phyloP scores from a whole-genome alignment of 1,139 yeast genomes.

The Hanseniaspora gamundiae region DNA sequence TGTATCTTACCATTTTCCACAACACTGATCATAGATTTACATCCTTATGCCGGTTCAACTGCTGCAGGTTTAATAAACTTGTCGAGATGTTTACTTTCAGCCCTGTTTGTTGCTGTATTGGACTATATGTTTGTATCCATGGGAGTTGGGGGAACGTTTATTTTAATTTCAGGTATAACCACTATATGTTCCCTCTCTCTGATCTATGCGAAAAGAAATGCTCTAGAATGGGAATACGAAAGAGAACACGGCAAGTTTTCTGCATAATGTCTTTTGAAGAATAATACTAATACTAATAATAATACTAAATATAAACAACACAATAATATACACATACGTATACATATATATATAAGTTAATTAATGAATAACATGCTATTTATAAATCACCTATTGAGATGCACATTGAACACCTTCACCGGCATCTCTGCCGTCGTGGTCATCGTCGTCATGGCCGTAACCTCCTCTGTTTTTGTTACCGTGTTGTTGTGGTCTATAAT shows the following conservation, averaged over 20 bases:
- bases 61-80: slow-evolving; percentile 51
- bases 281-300: no score
- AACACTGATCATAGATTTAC: slow-evolving; percentile 49
- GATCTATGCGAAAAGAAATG: not conserved
- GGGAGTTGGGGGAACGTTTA: slow-evolving; percentile 33
- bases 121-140: slow-evolving; percentile 40
- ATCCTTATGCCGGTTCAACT: slow-evolving; percentile 47
- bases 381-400: slow-evolving; percentile 37
- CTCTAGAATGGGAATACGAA: not conserved
- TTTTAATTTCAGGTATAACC: slow-evolving; percentile 1
- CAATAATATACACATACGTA: not conserved
- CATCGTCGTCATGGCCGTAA: slow-evolving; percentile 50
- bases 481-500: slow-evolving; percentile 51
- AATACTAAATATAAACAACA: not conserved
- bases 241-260: not conserved
- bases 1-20: slow-evolving; percentile 38
- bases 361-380: not conserved
- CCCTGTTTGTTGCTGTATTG: slow-evolving; percentile 51
- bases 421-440: slow-evolving; percentile 45
- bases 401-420: slow-evolving; percentile 85
- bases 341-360: not conserved
- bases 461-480: slow-evolving; percentile 34
- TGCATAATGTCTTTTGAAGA: no score
- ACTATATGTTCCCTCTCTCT: not conserved
- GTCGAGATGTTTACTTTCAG: slow-evolving; percentile 47